Evolutionary conservation across 208 protist genomes (phyloP), one percentile per base, ranked within the genome.

Genomic region (Leishmania gerbilli): DNA sequence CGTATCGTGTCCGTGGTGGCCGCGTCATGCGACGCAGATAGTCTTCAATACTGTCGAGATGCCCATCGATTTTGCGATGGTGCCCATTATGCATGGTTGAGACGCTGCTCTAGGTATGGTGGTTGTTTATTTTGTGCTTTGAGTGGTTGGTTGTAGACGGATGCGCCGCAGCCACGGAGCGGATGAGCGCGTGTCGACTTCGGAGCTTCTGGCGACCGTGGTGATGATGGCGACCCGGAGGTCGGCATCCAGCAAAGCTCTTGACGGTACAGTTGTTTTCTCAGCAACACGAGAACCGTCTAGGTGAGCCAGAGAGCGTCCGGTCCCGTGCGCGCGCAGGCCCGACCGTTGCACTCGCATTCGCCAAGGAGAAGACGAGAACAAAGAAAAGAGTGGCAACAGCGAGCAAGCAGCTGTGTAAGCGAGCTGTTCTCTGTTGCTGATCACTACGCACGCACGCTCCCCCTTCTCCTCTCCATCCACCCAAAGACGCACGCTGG

Each of bases 1-100:
- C 71, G 31, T 45, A 51, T n/a, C 60, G 76, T 53, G 77, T 37
- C 42, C 40, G 79, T 40, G 76, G 84, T 11, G 80, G 74, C 5
- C 71, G 74, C 21, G 81, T 37, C 77, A 81, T 81, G 37, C 60
- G 40, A 24, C 84, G 84, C 51, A 87, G 84, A 19, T 84, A 84
- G 11, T 56, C 17, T 40, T 83, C 84, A 31, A 87, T 87, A 15
- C n/a, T 49, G 64, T 83, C 62, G 15, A 87, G 77, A 45, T 87
- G 84, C 11, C 51, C 76, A 82, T 87, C 79, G 27, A 81, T 76
- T 9, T 60, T 58, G 24, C 75, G 49, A 65, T 81, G 64, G 2
- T 77, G 37, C 5, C 31, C 55, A 69, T 81, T 64, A 5, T 79
- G 64, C 82, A 85, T 85, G 37, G 34, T 13, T 37, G 47, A 24